Conservation (phyloP, 805 yeast genomes). For the Ogataea trehalophila region DNA sequence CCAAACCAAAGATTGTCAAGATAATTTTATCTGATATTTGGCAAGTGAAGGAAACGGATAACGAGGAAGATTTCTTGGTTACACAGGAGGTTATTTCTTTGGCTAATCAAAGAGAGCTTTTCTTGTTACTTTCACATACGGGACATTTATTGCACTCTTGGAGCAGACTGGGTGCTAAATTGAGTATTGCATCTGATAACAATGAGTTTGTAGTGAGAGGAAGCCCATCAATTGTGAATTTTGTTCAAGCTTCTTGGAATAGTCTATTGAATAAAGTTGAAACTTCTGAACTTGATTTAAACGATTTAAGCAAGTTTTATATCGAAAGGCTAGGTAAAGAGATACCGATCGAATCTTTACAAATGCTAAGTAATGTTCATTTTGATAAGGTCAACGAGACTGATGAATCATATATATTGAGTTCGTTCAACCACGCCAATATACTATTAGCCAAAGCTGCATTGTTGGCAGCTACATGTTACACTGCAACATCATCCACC, state of each 20-base stretch:
- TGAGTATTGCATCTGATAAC: slow-evolving; percentile 24
- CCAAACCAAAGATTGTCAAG: slow-evolving; percentile 19
- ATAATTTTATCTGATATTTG: slow-evolving; percentile 25
- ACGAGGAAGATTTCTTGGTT: slow-evolving; percentile 14
- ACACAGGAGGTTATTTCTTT: slow-evolving; percentile 23
- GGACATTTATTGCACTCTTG: slow-evolving; percentile 31
- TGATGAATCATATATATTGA: slow-evolving; percentile 23
- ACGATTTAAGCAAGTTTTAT: slow-evolving; percentile 15
- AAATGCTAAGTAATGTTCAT: slow-evolving; percentile 27
- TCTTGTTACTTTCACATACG: slow-evolving; percentile 27
- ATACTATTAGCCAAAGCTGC: slow-evolving; percentile 24
- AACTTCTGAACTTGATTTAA: slow-evolving; percentile 19
- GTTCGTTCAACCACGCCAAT: slow-evolving; percentile 24
- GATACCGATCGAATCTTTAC: slow-evolving; percentile 23
- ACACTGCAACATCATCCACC: slow-evolving; percentile 15
- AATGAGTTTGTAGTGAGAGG: slow-evolving; percentile 27
- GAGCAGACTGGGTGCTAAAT: slow-evolving; percentile 32
- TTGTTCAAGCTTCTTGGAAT: slow-evolving; percentile 32
- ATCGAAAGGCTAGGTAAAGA: slow-evolving; percentile 10
- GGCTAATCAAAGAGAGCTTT: slow-evolving; percentile 27
- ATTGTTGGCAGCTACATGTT: slow-evolving; percentile 26
- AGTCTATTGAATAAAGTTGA: slow-evolving; percentile 25
- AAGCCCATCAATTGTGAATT: slow-evolving; percentile 22
- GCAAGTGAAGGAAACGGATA: slow-evolving; percentile 11
- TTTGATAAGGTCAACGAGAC: slow-evolving; percentile 26